Conservation (phyloP, 495 filamentous ascomycete genomes). For the Rhizodiscina lignyota region DNA sequence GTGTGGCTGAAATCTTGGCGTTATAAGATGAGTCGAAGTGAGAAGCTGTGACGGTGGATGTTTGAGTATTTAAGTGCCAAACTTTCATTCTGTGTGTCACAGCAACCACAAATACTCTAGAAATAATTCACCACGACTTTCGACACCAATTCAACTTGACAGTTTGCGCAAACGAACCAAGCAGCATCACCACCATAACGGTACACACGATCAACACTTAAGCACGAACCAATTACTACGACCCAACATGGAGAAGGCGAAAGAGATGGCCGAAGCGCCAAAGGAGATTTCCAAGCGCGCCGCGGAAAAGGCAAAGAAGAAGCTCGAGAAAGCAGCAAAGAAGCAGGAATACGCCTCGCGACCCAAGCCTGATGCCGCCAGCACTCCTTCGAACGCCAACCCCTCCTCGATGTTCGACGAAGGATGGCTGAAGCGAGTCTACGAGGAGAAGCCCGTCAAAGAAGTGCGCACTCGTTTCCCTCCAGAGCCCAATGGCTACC, state of each 20-base stretch:
- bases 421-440: constrained; percentile 69
- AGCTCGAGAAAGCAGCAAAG: constrained; percentile 17
- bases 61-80: no score
- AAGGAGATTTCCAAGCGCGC: constrained; percentile 20
- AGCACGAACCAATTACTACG: no score
- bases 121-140: no score
- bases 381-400: constrained; percentile 1
- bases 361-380: constrained; percentile 8
- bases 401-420: constrained; percentile 53
- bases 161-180: no score
- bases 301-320: constrained; percentile 17
- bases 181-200: no score
- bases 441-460: constrained; percentile 52
- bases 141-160: no score
- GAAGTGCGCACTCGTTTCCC: constrained; percentile 70
- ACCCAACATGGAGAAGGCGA: background rate
- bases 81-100: no score
- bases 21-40: no score
- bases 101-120: no score
- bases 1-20: no score
- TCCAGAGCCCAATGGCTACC: constrained; percentile 70
- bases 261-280: background rate
- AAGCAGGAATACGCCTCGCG: constrained; percentile 9
- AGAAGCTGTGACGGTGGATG: no score
- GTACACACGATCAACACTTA: no score